phyloP scores from a whole-genome alignment of 1,139 yeast genomes.

The Taphrina populina region DNA sequence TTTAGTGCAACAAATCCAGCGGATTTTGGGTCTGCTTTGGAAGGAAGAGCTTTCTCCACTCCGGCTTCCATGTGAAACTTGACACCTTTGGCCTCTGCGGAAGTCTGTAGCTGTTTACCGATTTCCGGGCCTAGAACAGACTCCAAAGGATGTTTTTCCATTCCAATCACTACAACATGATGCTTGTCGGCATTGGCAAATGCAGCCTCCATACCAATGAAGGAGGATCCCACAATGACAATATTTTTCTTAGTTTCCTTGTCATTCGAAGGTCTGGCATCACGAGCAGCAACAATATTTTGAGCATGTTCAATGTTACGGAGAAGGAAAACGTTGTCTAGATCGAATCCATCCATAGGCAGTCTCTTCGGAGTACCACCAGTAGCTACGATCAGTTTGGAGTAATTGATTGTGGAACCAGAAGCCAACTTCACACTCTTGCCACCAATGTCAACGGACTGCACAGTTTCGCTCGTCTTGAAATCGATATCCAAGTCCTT shows the following conservation, averaged over 20 bases:
- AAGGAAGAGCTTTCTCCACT: slow-evolving; percentile 33
- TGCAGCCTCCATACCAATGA: slow-evolving; percentile 37
- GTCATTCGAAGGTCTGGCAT: slow-evolving; percentile 17
- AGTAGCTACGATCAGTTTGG: slow-evolving; percentile 35
- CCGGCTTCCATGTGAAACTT: slow-evolving; percentile 35
- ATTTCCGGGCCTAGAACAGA: slow-evolving; percentile 34
- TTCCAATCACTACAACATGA: slow-evolving; percentile 35
- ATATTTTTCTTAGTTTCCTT: slow-evolving; percentile 34
- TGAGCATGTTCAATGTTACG: slow-evolving; percentile 33
- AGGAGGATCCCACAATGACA: slow-evolving; percentile 36
- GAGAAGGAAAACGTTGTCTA: slow-evolving; percentile 34
- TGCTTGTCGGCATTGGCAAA: slow-evolving; percentile 34
- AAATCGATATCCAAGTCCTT: slow-evolving; percentile 33
- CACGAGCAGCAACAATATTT: slow-evolving; percentile 33
- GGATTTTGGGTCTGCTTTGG: slow-evolving; percentile 17
- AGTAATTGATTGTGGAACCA: slow-evolving; percentile 25
- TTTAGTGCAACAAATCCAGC: slow-evolving; percentile 34
- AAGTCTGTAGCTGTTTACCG: slow-evolving; percentile 30
- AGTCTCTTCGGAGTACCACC: slow-evolving; percentile 36
- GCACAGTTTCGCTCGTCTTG: slow-evolving; percentile 26
- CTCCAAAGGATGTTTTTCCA: slow-evolving; percentile 33
- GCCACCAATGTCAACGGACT: slow-evolving; percentile 27
- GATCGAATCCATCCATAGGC: slow-evolving; percentile 36
- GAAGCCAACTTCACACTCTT: slow-evolving; percentile 27
- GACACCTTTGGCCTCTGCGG: slow-evolving; percentile 33